Evolutionary conservation across 495 filamentous ascomycete species (phyloP).

Genomic region (Penicillium chermesinum): DNA sequence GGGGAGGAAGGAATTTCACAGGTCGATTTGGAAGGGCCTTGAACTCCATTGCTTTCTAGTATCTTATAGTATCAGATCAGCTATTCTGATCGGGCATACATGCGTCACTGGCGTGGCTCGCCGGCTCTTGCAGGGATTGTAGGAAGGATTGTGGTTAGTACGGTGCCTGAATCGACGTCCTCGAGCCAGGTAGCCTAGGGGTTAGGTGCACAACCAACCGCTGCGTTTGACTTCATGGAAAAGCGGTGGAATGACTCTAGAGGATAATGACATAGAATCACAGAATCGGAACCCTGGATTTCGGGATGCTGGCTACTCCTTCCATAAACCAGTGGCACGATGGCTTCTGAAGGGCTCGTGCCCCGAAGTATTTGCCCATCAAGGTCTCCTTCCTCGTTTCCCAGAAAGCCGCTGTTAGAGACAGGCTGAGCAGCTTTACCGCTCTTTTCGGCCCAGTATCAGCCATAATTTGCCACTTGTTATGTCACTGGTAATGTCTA

Average conservation of each 20-base stretch:
- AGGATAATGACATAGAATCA: no score
- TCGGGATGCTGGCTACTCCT: no score
- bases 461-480: not conserved
- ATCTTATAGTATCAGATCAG: not conserved
- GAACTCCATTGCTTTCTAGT: not conserved
- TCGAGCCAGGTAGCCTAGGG: not conserved
- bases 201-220: not conserved
- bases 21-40: slow-evolving; percentile 20
- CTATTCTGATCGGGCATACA: not conserved
- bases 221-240: not conserved
- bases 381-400: not conserved
- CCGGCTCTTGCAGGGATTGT: not conserved
- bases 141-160: not conserved
- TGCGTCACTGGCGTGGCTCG: not conserved
- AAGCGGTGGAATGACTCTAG: not conserved
- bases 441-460: not conserved
- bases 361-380: no score
- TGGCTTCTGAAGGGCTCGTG: no score
- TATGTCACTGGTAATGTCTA: not conserved
- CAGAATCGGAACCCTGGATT: no score
- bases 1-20: slow-evolving; percentile 5
- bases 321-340: no score
- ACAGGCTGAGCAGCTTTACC: not conserved
- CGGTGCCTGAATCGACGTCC: not conserved
- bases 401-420: no score